Conservation (phyloP, 148 eudicot genomes). For the Spergularia marina region DNA sequence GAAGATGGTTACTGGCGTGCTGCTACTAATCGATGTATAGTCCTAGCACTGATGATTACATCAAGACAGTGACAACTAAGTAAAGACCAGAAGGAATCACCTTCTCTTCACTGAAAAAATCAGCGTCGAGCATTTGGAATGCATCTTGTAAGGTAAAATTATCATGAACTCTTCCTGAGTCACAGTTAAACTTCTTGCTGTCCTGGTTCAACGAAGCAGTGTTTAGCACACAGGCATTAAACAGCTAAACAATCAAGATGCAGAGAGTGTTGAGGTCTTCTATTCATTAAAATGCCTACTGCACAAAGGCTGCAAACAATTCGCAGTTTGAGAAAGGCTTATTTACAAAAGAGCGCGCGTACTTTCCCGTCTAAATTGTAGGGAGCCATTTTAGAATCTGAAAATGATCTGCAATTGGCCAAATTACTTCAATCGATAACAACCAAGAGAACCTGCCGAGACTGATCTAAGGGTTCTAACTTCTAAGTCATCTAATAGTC, state of each 20-base stretch:
- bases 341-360: too few relatives aligned
- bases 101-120: constrained; percentile 54
- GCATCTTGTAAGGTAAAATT: constrained; percentile 30
- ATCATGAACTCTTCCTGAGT: constrained; percentile 18
- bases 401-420: too few relatives aligned
- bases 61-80: not conserved
- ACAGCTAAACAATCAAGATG: not conserved
- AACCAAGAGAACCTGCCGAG: too few relatives aligned
- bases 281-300: not conserved
- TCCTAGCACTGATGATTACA: too few relatives aligned
- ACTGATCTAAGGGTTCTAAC: too few relatives aligned
- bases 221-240: not conserved
- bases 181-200: constrained; percentile 35
- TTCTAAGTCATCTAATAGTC: too few relatives aligned
- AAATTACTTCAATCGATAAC: too few relatives aligned
- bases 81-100: constrained; percentile 30
- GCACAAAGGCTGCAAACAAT: not conserved
- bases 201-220: constrained; percentile 37
- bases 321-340: too few relatives aligned
- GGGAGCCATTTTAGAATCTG: too few relatives aligned
- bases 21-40: too few relatives aligned
- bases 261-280: not conserved
- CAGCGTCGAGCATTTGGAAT: constrained; percentile 64
- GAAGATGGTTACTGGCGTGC: not conserved
- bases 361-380: too few relatives aligned